Base-by-base conservation (phyloP, 768 basidiomycete genomes). In the Hypholoma sublateritium region DNA sequence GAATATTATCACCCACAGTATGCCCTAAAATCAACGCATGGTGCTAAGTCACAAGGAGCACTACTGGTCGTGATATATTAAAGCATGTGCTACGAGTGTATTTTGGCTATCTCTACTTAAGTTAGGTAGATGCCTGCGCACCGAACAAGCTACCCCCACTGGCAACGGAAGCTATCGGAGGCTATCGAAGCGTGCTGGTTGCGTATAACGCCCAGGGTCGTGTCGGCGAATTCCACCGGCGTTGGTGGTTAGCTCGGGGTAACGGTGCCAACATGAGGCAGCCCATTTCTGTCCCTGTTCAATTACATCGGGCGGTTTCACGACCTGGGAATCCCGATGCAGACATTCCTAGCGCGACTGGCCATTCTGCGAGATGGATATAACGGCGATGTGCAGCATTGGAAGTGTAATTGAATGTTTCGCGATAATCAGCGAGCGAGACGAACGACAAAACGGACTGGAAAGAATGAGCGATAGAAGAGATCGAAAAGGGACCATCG, bases 1-100 rank as follows among this genome's bases (percentile, higher is more conserved):
- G 14, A 25, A 32, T 6, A 32, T 32, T 32, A 32, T 7, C 25
- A 47, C 17, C 13, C 39, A 41, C 17, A 22, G 46, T 47, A 28
- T 47, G 24, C 25, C 46, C 22, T 25, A 47, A 28, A 22, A 28
- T 21, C 25, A 22, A 47, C 21, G 44, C 22, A 21, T 28, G 22
- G 46, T 28, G 25, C 46, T 47, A 47, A 47, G 22, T 22, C 22
- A 16, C 46, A 47, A 47, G 43, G 43, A 47, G 46, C 22, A 25
- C 46, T 47, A 47, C 46, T 47, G 46, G 7, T 14, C 46, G 46
- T 47, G 46, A 47, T 47, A 47, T 24, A 47, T 47, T 47, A 47
- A 47, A 47, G 46, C 25, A 47, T 28, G 25, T 28, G 25, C 13
- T 22, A 25, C 24, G n/a, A 47, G 46, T 13, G 43, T 44, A 44